phyloP scores from a whole-genome alignment of 129 eudicot genomes.

The Tagetes erecta region DNA sequence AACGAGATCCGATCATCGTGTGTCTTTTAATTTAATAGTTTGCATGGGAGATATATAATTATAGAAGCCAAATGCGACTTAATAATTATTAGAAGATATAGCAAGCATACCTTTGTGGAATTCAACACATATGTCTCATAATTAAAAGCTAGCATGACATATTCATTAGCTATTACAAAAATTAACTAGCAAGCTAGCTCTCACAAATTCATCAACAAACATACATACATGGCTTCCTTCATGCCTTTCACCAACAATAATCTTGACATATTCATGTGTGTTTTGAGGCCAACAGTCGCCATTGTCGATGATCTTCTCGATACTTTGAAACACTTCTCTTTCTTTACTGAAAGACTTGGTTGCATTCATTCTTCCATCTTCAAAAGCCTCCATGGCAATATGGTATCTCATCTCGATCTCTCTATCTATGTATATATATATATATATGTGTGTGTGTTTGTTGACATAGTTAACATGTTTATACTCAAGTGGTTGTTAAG shows the following conservation, averaged over 20 bases:
- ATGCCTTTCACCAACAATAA: slow-evolving; percentile 64
- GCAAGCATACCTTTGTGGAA: slow-evolving; percentile 38
- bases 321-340: slow-evolving; percentile 49
- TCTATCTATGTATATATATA: no score
- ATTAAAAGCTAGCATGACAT: no score
- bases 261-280: slow-evolving; percentile 51
- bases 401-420: slow-evolving; percentile 34
- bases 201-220: background rate
- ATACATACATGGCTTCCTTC: slow-evolving; percentile 48
- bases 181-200: background rate
- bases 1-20: no score
- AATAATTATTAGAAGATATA: background rate
- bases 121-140: slow-evolving; percentile 22
- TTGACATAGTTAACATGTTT: no score
- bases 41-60: slow-evolving; percentile 13
- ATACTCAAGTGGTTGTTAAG: no score
- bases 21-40: background rate
- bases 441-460: no score
- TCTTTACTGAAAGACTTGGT: slow-evolving; percentile 54
- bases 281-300: slow-evolving; percentile 56
- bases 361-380: slow-evolving; percentile 65
- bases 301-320: slow-evolving; percentile 52
- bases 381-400: slow-evolving; percentile 71
- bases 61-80: slow-evolving; percentile 41
- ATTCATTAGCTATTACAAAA: no score